Base-by-base conservation (phyloP, 176 grass and related monocot genomes). In the Saccharum officinarum region DNA sequence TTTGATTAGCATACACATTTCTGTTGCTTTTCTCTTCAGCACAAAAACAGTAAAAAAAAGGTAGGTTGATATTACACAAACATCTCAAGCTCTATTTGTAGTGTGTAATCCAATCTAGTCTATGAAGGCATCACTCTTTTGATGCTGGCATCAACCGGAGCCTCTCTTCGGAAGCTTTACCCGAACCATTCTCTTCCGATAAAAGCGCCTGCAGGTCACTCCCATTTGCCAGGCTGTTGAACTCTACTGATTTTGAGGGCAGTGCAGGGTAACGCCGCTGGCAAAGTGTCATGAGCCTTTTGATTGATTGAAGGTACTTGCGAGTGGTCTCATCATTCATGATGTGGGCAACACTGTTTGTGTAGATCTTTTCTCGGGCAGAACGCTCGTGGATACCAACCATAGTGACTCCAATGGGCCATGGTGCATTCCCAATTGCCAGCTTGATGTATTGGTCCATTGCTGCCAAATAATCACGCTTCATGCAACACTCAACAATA, bases 401-500 rank as follows among this genome's bases (percentile, higher is more conserved):
- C 94, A 96, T 99, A 41, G 97, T 97, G 57, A 99, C 94, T 69
- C 97, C 94, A 67, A 99, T 96, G 47, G 97, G 97, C 92, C 92
- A 99, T 22, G 94, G 97, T 34, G 94, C 92, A 25, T 99, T 99
- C 23, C 97, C 94, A 73, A 99, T 99, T 22, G 92, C 89, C 38
- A 99, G 71, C 76, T 96, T 96, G 69, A 97, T 97, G 76, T 97
- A 99, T 72, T 85, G 88, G 47, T 99, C 94, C 94, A 94, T 99
- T 50, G 94, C 97, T 67, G 90, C 90, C 41, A 96, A 90, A 87
- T 96, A 99, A 71, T 96, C 93, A 44, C 97, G 92, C 77, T 92
- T 94, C 93, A 89, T 89, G 76, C 97, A 99, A 40, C 92, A 89
- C 20, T 96, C 67, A 18, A 94, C 94, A 70, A 99, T 93, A 69